Base-by-base conservation (phyloP, 139 green algal genomes). In the Eudorina sp. region DNA sequence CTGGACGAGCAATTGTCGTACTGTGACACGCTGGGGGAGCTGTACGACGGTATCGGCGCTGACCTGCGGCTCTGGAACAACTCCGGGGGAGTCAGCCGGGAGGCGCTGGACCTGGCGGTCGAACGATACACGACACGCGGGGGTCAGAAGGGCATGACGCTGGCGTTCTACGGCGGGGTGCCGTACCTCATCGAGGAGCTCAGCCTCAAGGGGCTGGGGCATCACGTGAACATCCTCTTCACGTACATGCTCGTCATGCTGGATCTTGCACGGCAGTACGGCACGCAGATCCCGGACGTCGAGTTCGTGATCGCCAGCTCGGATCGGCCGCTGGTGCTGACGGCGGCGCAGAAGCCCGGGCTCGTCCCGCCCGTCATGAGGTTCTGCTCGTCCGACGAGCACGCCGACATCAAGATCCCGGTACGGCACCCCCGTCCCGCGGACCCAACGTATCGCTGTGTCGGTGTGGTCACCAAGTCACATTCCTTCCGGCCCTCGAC, bases 201-300 rank as follows among this genome's bases (percentile, higher is more conserved):
- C 19, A 53, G 72, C 1, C 14, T 77, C n/a, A 21, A 2, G 0
- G 79, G 79, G 1, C 43, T 92, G 41, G 86, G 90, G 23, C 90
- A 92, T 48, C 90, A 92, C 53, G 72, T 85, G 0, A 88, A 87
- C 73, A 90, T 90, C 81, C 79, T 91, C 1, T 89, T 92, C 85
- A 89, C 85, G 3, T 92, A 92, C 85, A 90, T 92, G 90, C 79
- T 89, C 25, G 88, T 92, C 46, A 90, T 92, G 82, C 18, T 86
- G 55, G 89, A 92, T 18, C 76, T 92, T 3, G 21, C 84, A 75
- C 53, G 60, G 11, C 66, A 89, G 68, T 92, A 91, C 87, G 90
- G 90, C 40, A 80, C 48, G 21, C 23, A 62, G 27, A 90, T 92
- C 36, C 90, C 90, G 34, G 85, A 92, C 43, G 31, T 90, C 21